A percentile compares a stretch with the other conserved stretches of the same genome.
phyloP scores from a whole-genome alignment of 148 eudicot genomes.

The Linanthus parryae region DNA sequence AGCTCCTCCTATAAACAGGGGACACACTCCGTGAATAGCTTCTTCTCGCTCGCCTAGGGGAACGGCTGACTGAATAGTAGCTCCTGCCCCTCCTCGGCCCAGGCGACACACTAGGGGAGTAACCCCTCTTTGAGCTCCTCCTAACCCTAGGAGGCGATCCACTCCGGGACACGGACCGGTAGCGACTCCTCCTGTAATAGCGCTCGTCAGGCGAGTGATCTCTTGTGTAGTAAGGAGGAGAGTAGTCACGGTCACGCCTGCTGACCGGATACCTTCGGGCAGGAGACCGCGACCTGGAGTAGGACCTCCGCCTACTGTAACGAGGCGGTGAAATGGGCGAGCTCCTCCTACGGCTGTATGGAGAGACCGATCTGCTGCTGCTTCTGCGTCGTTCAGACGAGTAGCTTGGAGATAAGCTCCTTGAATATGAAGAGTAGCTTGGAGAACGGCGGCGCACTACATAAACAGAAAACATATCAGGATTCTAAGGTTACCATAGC shows the following conservation, averaged over 20 bases:
- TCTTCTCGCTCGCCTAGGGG: slow-evolving; percentile 12
- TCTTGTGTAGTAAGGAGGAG: not conserved
- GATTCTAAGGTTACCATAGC: not conserved
- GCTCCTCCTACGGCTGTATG: slow-evolving; percentile 19
- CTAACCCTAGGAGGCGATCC: slow-evolving; percentile 27
- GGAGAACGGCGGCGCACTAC: slow-evolving; percentile 54
- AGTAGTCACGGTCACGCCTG: slow-evolving; percentile 19
- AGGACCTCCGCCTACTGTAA: slow-evolving; percentile 27
- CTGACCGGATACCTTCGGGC: slow-evolving; percentile 39
- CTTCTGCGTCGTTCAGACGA: slow-evolving; percentile 51
- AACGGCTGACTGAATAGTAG: too few relatives aligned
- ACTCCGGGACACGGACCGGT: slow-evolving; percentile 37
- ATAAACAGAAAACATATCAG: not conserved
- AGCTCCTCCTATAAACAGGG: slow-evolving; percentile 26
- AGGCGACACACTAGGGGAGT: slow-evolving; percentile 24
- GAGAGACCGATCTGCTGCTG: slow-evolving; percentile 46
- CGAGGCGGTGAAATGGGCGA: slow-evolving; percentile 44
- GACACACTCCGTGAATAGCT: slow-evolving; percentile 39
- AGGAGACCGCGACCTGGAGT: slow-evolving; percentile 25
- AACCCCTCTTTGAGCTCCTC: slow-evolving; percentile 16
- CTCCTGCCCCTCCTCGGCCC: slow-evolving; percentile 14
- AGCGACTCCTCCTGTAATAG: slow-evolving; percentile 27
- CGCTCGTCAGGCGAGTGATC: slow-evolving; percentile 31
- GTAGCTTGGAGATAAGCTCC: slow-evolving; percentile 45
- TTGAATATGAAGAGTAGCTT: slow-evolving; percentile 30